Conservation (phyloP, 805 yeast genomes). For the Millerozyma acaciae region DNA sequence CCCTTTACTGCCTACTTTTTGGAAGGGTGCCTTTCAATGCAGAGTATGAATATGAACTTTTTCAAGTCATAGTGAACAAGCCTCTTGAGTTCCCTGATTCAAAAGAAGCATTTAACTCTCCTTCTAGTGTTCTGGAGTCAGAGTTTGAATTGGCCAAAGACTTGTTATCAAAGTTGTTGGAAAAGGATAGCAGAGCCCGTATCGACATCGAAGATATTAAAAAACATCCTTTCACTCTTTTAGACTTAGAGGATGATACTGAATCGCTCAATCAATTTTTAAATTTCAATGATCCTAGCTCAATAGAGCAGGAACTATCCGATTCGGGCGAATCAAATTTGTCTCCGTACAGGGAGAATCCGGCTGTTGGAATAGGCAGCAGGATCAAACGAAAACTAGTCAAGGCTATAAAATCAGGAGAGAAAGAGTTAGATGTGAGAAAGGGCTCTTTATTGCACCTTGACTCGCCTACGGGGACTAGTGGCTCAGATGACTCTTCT, state of each 20-base stretch:
- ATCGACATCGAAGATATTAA: conserved; percentile 70
- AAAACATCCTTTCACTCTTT: conserved; percentile 60
- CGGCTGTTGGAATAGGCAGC: conserved; percentile 78
- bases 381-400: conserved; percentile 52
- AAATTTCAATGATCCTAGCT: conserved; percentile 21
- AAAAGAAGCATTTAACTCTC: conserved; percentile 32
- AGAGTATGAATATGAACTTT: conserved; percentile 78
- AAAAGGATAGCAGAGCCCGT: conserved; percentile 66
- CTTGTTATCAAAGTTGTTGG: conserved; percentile 56
- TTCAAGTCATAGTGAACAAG: conserved; percentile 71
- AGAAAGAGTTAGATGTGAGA: conserved; percentile 20
- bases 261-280: conserved; percentile 34
- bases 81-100: conserved; percentile 53
- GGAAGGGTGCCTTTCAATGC: conserved; percentile 90
- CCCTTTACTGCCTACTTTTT: conserved; percentile 80
- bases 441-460: conserved; percentile 18
- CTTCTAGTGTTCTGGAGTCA: conserved; percentile 33
- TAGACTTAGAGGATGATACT: conserved; percentile 37
- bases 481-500: conserved; percentile 27
- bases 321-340: conserved; percentile 50
- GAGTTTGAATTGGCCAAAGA: conserved; percentile 53
- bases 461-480: conserved; percentile 24
- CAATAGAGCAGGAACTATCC: conserved; percentile 12
- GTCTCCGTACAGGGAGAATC: conserved; percentile 66
- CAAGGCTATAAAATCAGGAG: conserved; percentile 35